Conservation (phyloP, 257 asterid genomes). For the Rubia yunnanensis region DNA sequence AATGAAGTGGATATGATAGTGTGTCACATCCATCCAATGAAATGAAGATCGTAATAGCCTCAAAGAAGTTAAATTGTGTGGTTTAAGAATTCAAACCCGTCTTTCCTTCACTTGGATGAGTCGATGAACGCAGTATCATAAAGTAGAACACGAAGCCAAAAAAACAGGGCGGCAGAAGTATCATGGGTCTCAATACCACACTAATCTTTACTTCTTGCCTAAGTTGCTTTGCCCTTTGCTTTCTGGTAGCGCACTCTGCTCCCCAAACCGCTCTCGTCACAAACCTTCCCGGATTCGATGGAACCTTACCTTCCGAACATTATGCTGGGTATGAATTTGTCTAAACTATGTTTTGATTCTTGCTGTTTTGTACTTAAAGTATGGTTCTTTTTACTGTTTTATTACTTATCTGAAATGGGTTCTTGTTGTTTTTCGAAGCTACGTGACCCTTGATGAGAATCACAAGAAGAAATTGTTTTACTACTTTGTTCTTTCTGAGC, state of each 20-base stretch:
- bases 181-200: constrained; percentile 3
- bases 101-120: neutral
- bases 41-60: neutral
- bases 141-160: neutral
- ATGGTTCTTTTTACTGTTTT: neutral
- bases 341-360: constrained; percentile 1
- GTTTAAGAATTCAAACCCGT: neutral
- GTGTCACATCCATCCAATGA: no score
- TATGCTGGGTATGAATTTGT: constrained; percentile 57
- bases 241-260: constrained; percentile 33
- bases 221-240: constrained; percentile 7
- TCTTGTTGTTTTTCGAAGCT: constrained; percentile 27
- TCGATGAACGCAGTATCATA: neutral
- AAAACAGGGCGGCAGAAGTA: neutral
- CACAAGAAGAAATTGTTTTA: constrained; percentile 65
- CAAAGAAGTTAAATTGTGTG: neutral
- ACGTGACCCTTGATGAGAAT: constrained; percentile 57
- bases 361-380: neutral
- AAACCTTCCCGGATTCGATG: constrained; percentile 62
- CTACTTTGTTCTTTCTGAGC: constrained; percentile 78
- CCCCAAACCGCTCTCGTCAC: constrained; percentile 57
- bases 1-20: no score
- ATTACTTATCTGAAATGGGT: neutral
- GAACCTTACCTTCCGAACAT: constrained; percentile 71
- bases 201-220: constrained; percentile 4